Percentiles rank a stretch among this genome's conserved stretches.
Conservation (phyloP, 768 basidiomycete species). For the Lactarius evosmus region DNA sequence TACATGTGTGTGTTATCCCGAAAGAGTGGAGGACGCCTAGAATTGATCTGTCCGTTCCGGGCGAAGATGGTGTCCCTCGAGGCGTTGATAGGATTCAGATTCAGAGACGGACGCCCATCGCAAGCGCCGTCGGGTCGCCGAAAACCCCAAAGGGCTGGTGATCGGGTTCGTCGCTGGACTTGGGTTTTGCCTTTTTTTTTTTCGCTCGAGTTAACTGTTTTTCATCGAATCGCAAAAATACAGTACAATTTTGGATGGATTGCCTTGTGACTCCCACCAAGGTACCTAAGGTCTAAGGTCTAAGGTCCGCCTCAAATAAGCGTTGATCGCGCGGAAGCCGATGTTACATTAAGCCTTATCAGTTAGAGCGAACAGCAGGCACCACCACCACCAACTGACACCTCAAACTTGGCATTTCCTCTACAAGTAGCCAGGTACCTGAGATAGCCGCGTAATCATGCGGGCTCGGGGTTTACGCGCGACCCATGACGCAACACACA, state of each 20-base stretch:
- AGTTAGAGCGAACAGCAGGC: not conserved
- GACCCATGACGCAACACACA: not conserved
- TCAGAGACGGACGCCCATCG: not conserved
- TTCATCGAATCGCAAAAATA: not conserved
- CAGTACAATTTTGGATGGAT: not conserved
- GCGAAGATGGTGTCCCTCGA: not conserved
- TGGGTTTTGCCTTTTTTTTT: not conserved
- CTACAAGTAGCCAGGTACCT: not conserved
- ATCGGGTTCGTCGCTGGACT: conserved; percentile 17
- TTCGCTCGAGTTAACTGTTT: not conserved
- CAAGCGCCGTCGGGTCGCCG: not conserved
- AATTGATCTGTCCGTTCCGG: not conserved
- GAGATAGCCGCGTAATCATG: not conserved
- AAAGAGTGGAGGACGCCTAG: not conserved
- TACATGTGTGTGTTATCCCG: too few relatives aligned
- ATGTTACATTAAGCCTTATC: conserved; percentile 22
- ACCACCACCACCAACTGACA: not conserved
- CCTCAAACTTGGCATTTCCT: not conserved
- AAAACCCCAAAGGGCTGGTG: not conserved
- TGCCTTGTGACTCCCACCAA: not conserved
- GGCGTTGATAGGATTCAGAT: not conserved
- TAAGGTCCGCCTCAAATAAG: conserved; percentile 21
- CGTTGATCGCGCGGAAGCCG: conserved; percentile 12
- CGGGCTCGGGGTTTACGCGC: not conserved
- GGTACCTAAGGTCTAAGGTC: conserved; percentile 12